phyloP scores from a whole-genome alignment of 1,139 yeast genomes.

The Nakaseomyces delphensis region DNA sequence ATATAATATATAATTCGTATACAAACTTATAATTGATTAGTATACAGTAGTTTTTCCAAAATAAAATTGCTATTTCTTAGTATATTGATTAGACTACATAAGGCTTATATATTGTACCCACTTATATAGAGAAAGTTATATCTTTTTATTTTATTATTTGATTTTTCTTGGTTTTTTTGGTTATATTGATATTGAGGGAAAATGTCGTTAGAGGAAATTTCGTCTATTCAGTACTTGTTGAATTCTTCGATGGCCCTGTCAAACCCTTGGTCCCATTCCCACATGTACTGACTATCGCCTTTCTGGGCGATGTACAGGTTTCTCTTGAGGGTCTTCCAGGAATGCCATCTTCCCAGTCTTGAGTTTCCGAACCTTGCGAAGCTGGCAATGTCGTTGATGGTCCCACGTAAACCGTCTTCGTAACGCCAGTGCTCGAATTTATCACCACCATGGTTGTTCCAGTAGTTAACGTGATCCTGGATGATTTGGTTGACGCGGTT shows the following conservation, averaged over 20 bases:
- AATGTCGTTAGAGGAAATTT: neutral
- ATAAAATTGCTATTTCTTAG: too few relatives aligned
- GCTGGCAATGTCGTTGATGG: constrained; percentile 59
- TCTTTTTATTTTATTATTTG: neutral
- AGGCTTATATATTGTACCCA: too few relatives aligned
- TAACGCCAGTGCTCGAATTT: constrained; percentile 74
- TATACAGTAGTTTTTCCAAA: too few relatives aligned
- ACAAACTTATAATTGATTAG: too few relatives aligned
- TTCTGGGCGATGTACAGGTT: constrained; percentile 48
- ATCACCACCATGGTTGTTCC: constrained; percentile 51
- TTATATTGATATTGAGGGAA: neutral
- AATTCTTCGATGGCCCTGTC: constrained; percentile 44
- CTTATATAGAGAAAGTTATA: too few relatives aligned
- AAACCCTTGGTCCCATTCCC: constrained; percentile 91
- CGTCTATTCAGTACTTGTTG: constrained; percentile 9
- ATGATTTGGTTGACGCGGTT: constrained; percentile 38
- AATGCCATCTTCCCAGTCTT: constrained; percentile 58
- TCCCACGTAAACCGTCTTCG: constrained; percentile 65
- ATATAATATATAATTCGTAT: too few relatives aligned
- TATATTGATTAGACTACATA: too few relatives aligned
- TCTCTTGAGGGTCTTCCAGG: constrained; percentile 53
- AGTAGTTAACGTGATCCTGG: constrained; percentile 50
- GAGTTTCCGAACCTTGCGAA: constrained; percentile 68
- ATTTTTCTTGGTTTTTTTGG: neutral
- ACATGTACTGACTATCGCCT: constrained; percentile 49